Conservation (phyloP, 2,329 filamentous ascomycete genomes). For the Fusarium pseudonygamai region DNA sequence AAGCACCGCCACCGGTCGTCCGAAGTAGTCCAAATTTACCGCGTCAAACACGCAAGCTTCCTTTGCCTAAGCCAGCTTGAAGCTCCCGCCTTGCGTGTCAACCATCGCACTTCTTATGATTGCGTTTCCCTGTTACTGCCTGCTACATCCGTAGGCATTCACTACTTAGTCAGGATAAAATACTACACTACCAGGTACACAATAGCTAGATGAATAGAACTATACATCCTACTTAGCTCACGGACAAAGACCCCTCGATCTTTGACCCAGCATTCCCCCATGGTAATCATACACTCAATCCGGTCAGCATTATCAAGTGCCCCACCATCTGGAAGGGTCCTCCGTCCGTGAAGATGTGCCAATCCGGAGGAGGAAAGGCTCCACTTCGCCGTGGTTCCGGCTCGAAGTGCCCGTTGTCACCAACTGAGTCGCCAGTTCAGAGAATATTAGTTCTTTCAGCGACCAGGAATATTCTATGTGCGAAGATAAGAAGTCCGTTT, state of each 20-base stretch:
- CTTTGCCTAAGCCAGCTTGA: conserved; percentile 12
- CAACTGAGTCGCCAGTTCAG: background rate
- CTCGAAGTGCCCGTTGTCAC: background rate
- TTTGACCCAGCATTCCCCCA: conserved; percentile 6
- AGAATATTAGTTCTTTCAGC: background rate
- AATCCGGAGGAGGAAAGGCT: conserved; percentile 10
- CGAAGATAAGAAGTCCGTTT: conserved; percentile 1
- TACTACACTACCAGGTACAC: no score
- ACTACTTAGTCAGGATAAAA: background rate
- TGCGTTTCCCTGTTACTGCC: conserved; percentile 34
- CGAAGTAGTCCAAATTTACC: background rate
- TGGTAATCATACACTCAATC: conserved; percentile 1
- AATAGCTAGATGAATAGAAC: background rate
- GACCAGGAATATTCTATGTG: background rate
- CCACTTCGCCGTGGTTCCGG: conserved; percentile 31
- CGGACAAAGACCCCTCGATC: background rate
- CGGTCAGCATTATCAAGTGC: background rate
- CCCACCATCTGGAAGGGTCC: background rate
- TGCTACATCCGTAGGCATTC: conserved; percentile 8
- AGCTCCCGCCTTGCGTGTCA: background rate
- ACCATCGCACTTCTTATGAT: background rate
- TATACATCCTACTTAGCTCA: background rate
- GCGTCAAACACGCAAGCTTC: conserved; percentile 21
- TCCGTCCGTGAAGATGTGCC: conserved; percentile 7
- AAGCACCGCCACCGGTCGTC: background rate